phyloP scores from a whole-genome alignment of 371 early-diverging fungal genomes.

The Blakeslea trispora region DNA sequence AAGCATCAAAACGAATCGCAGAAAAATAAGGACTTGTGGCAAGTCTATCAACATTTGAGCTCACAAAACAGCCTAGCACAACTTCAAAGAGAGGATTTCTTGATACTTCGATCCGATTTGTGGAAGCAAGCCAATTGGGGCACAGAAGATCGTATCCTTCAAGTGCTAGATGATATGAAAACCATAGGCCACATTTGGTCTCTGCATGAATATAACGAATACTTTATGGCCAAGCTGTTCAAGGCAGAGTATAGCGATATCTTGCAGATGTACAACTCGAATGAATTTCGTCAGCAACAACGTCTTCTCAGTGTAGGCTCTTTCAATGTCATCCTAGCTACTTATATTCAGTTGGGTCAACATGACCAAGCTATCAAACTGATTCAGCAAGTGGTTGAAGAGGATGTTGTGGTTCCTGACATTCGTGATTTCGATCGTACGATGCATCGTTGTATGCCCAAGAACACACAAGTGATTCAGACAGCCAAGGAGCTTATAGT shows the following conservation, averaged over 20 bases:
- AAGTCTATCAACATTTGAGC: not conserved
- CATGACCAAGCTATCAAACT: conserved; percentile 35
- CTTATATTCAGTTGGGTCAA: conserved; percentile 34
- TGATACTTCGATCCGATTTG: conserved; percentile 29
- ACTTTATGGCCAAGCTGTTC: conserved; percentile 42
- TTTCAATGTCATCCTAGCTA: conserved; percentile 45
- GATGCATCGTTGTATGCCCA: conserved; percentile 41
- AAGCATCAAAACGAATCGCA: not conserved
- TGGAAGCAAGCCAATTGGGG: conserved; percentile 40
- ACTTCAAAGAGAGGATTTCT: conserved; percentile 29
- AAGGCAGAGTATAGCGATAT: conserved; percentile 42
- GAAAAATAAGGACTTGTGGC: not conserved
- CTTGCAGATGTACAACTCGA: conserved; percentile 26
- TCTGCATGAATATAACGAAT: conserved; percentile 43
- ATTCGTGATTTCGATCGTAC: conserved; percentile 42
- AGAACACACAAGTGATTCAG: conserved; percentile 24
- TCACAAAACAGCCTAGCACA: not conserved
- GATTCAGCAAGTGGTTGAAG: conserved; percentile 24
- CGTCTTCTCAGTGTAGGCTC: conserved; percentile 28
- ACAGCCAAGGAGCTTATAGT: conserved; percentile 29
- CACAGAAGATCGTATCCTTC: conserved; percentile 35
- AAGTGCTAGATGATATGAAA: conserved; percentile 43
- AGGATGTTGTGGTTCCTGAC: conserved; percentile 29
- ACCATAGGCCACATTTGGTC: conserved; percentile 34
- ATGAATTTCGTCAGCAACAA: conserved; percentile 7